Evolutionary conservation across 129 eudicot genomes (phyloP).

Genomic region (Pseudognaphalium luteoalbum): DNA sequence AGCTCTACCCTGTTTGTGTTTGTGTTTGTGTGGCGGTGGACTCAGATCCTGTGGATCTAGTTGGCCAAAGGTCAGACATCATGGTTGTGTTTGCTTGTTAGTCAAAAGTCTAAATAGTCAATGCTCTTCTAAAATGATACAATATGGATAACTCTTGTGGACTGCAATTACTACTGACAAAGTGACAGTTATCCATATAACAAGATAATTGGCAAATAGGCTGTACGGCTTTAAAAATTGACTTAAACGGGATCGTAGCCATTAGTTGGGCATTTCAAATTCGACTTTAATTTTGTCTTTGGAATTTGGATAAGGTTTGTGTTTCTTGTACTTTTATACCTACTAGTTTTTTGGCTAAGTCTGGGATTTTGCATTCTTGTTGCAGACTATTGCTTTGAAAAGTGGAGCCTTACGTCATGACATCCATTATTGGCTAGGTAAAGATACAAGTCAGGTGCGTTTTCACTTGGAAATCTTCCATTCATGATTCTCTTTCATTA

Average conservation of each 20-base stretch:
- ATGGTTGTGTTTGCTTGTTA: background rate
- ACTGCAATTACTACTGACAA: background rate
- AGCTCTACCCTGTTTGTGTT: background rate
- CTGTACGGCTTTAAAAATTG: slow-evolving; percentile 4
- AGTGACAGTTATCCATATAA: background rate
- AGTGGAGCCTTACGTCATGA: slow-evolving; percentile 84
- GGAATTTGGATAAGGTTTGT: background rate
- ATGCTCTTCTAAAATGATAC: background rate
- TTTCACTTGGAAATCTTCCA: slow-evolving; percentile 2
- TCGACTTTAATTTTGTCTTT: background rate
- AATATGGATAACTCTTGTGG: slow-evolving; percentile 1
- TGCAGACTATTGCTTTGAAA: slow-evolving; percentile 85
- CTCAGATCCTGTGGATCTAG: background rate
- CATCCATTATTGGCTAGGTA: slow-evolving; percentile 97
- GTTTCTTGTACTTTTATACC: background rate
- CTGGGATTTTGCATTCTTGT: slow-evolving; percentile 31
- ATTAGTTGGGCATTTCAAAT: slow-evolving; percentile 15
- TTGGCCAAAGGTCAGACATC: background rate
- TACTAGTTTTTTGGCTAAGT: background rate
- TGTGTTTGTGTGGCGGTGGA: background rate
- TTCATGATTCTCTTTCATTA: background rate
- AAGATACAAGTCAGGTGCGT: slow-evolving; percentile 94
- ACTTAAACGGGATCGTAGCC: slow-evolving; percentile 9
- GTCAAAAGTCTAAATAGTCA: slow-evolving; percentile 5
- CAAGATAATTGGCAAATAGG: slow-evolving; percentile 1